These are phyloP conservation scores for Brassica balearica DNA, from an alignment of 441 rosid genomes.

Conservation along the genomic window DNA sequence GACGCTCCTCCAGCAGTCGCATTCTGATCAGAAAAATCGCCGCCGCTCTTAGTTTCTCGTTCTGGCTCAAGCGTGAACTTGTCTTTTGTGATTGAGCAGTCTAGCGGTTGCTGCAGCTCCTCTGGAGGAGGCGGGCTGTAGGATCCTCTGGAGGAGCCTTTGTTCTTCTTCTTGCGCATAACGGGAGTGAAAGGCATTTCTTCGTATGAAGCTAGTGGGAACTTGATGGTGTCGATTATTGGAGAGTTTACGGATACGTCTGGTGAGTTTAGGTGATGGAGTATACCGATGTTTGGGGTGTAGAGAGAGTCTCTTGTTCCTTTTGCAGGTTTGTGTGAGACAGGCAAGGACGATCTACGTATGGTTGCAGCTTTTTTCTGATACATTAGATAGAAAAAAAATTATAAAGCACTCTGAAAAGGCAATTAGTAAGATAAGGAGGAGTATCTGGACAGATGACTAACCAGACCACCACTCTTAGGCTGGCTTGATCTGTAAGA, in stretches of 20 bases:
- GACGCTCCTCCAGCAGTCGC: constrained; percentile 88
- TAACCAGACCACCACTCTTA: constrained; percentile 61
- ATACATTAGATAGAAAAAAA: constrained; percentile 1
- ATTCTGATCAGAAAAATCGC: constrained; percentile 72
- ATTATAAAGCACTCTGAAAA: constrained; percentile 24
- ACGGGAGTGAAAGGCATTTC: constrained; percentile 63
- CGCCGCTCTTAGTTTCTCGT: constrained; percentile 59
- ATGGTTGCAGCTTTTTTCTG: constrained; percentile 48
- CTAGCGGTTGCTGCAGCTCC: constrained; percentile 41
- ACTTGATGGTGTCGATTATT: constrained; percentile 85
- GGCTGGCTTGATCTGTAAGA: constrained; percentile 53
- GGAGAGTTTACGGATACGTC: constrained; percentile 95
- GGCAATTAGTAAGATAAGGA: constrained; percentile 21
- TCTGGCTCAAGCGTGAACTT: constrained; percentile 76
- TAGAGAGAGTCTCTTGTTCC: constrained; percentile 37
- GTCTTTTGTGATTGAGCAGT: constrained; percentile 31
- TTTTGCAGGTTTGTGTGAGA: constrained; percentile 49
- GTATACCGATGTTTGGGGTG: constrained; percentile 53
- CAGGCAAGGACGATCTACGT: constrained; percentile 79
- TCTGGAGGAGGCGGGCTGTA: constrained; percentile 63
- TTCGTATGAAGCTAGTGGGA: constrained; percentile 86
- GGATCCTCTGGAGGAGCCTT: constrained; percentile 58
- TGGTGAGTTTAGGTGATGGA: constrained; percentile 66
- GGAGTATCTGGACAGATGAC: neutral
- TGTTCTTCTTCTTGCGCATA: constrained; percentile 29